Conservation (phyloP, 2,329 filamentous ascomycete species). For the Monosporascus ibericus region DNA sequence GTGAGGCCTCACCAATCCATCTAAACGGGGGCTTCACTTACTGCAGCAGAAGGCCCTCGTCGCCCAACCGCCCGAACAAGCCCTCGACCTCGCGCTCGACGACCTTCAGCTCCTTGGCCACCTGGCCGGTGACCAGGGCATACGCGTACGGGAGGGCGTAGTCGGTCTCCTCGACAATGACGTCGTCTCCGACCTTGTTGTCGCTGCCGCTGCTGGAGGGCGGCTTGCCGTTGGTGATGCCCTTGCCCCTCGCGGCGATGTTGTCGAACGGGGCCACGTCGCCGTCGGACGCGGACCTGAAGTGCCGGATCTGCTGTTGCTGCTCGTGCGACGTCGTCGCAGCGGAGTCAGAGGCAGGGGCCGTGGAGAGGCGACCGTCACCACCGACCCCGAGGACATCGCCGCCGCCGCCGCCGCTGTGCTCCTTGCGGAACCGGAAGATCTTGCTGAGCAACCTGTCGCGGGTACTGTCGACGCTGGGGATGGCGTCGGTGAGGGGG, state of each 20-base stretch:
- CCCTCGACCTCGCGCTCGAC: constrained; percentile 57
- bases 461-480: constrained; percentile 72
- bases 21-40: constrained; percentile 21
- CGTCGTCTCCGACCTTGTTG: constrained; percentile 3
- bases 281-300: constrained; percentile 17
- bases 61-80: constrained; percentile 57
- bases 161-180: constrained; percentile 63
- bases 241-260: neutral
- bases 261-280: neutral
- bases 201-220: neutral
- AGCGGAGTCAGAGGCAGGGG: too few relatives aligned
- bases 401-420: constrained; percentile 37
- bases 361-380: neutral
- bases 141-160: constrained; percentile 93
- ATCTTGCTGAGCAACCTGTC: constrained; percentile 83
- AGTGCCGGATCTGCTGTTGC: constrained; percentile 18
- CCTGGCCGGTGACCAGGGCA: constrained; percentile 61
- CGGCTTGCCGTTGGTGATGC: neutral
- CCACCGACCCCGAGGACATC: constrained; percentile 29
- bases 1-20: too few relatives aligned
- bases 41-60: constrained; percentile 52
- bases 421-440: constrained; percentile 75
- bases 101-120: constrained; percentile 57
- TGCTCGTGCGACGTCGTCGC: neutral
- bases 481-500: constrained; percentile 81